These are phyloP conservation scores for Chamaecyparis obtusa DNA, from an alignment of 75 land plant genomes.

Conservation along the genomic window DNA sequence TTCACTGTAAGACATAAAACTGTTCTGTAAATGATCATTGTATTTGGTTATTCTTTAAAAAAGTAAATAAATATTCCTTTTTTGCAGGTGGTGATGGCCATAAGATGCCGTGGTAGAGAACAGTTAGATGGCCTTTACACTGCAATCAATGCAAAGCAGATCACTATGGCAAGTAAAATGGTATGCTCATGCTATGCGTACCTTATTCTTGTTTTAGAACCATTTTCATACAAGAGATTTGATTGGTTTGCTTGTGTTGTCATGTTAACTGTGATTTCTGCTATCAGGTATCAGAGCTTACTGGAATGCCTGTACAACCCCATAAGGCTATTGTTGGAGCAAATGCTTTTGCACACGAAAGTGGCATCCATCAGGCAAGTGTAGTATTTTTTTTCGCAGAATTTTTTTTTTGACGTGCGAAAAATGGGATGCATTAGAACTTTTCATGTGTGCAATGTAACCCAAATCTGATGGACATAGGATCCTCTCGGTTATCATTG, in stretches of 20 bases:
- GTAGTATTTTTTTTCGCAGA: not conserved
- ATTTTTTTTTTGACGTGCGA: not conserved
- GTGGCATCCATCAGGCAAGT: slow-evolving; percentile 94
- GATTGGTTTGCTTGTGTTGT: not conserved
- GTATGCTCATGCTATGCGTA: slow-evolving; percentile 27
- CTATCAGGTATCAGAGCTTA: slow-evolving; percentile 67
- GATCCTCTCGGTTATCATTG: not conserved
- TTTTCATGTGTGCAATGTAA: not conserved
- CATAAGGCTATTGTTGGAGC: slow-evolving; percentile 99
- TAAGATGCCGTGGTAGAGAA: slow-evolving; percentile 71
- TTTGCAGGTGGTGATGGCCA: slow-evolving; percentile 80
- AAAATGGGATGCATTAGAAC: not conserved
- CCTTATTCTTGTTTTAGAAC: not conserved
- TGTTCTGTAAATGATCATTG: not conserved
- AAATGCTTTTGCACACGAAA: slow-evolving; percentile 99
- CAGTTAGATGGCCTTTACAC: slow-evolving; percentile 72
- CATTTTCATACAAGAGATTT: not conserved
- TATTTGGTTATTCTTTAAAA: not conserved
- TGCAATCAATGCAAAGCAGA: slow-evolving; percentile 73
- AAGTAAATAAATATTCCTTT: not conserved
- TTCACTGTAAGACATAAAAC: not conserved
- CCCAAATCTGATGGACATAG: not conserved
- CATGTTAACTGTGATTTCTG: not conserved
- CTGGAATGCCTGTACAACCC: slow-evolving; percentile 89
- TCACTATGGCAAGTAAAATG: slow-evolving; percentile 85